Evolutionary conservation across 2,329 filamentous ascomycete genomes (phyloP), one percentile per base, ranked within the genome.

Genomic region (Parastagonospora nodorum): DNA sequence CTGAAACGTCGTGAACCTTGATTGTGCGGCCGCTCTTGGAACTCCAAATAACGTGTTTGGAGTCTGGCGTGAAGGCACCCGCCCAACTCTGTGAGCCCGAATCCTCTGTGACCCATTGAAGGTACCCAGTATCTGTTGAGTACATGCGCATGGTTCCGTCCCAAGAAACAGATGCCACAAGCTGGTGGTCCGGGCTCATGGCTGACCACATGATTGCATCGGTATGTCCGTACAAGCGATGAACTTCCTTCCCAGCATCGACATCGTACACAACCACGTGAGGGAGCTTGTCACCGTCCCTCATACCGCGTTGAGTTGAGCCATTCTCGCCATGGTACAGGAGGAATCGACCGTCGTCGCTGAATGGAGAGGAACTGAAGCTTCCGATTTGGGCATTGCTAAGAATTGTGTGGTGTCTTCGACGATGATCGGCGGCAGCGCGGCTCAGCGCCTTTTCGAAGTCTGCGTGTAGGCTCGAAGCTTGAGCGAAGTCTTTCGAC

Each of bases 71-170:
- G 45, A 71, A 70, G 6, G 62, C 58, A 3, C 57, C 63, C 19
- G 63, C 45, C 63, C 66, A 68, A 37, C 57, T 53, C 19, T 65
- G 64, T 0, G 57, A 51, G 14, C 51, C 53, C 4, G 55, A 56
- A 12, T 63, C 32, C 9, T 50, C 51, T 4, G 55, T 59, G 8
- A 43, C 43, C 66, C 66, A 68, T 28, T 42, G 36, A 1, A 69
- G 42, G 19, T 52, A 45, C 3, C 65, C 64, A 7, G 59, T 60
- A 3, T 16, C 16, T n/a, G 27, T 51, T 14, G 50, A 56, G 42
- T 64, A 64, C 60, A 69, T 61, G n/a, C 63, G 63, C 39, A 71
- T 29, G 8, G 60, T 61, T 2, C 66, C 65, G 39, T 69, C 65
- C 63, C 61, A 68, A 16, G 68, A 60, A 11, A 68, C 55, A 2